Evolutionary conservation across 768 basidiomycete species (phyloP), one percentile per base, ranked within the genome.

Genomic region (Cyathus striatus): DNA sequence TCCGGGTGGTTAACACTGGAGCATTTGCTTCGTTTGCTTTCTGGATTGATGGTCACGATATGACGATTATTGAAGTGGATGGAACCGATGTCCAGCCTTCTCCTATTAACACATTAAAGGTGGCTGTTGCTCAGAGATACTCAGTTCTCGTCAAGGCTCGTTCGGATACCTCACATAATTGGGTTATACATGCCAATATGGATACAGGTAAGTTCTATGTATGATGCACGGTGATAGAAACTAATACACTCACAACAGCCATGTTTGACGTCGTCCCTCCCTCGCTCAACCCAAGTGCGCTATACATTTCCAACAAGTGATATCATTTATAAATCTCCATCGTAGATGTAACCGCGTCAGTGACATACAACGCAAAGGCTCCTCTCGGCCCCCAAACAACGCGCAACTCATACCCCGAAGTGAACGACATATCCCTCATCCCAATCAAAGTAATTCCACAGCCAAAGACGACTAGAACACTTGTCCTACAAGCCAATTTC

Each of bases 11-110:
- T 55, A 97, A 96, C 62, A 85, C 76, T 17, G 70, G 77, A 30
- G 87, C 80, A 0, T 83, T 91, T 46, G 57, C 78, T 1, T 74
- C 76, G 26, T 90, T 90, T 64, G 90, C 71, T 69, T 90, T 91
- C 60, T 89, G 86, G 84, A 88, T 91, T 34, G 90, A 90, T 47
- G 90, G 90, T 3, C 89, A 91, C 53, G 74, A 86, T 23, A 90
- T 91, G 87, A 66, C 71, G 20, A 37, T 37, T 18, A 37, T 37
- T 18, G 20, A 37, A 18, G 36, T 37, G 12, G 36, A 37, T 37
- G 36, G 36, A 10, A 21, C 20, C 10, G 14, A 21, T 37, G 12
- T n/a, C 18, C 36, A 37, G n/a, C 36, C 36, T 13, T 21, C 36
- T 37, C 20, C 36, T 37, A 37, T 37, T 18, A 18, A 37, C 17